Evolutionary conservation across 2,329 filamentous ascomycete species (phyloP).

Genomic region (Nothopassalora personata): DNA sequence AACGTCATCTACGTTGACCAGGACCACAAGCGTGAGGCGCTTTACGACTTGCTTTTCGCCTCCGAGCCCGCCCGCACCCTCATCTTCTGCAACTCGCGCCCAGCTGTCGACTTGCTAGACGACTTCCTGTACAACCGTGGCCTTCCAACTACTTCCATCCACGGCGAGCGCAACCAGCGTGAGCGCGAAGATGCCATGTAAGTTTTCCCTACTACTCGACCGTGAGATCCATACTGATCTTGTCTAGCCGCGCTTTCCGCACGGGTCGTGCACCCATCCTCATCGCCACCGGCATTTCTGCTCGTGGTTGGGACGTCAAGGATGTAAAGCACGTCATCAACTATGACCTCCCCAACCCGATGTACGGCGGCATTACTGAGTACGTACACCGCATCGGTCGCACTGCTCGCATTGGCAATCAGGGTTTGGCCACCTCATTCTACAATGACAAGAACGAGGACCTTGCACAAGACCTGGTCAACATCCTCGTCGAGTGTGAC

Average conservation of each 20-base stretch:
- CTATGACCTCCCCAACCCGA: slow-evolving; percentile 71
- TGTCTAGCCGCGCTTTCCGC: slow-evolving; percentile 65
- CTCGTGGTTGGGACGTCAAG: slow-evolving; percentile 81
- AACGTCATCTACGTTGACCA: slow-evolving; percentile 62
- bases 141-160: slow-evolving; percentile 81
- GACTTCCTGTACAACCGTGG: slow-evolving; percentile 75
- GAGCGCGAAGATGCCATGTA: slow-evolving; percentile 88
- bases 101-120: slow-evolving; percentile 74
- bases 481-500: slow-evolving; percentile 72
- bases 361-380: slow-evolving; percentile 84
- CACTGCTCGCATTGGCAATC: slow-evolving; percentile 87
- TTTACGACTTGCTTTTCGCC: slow-evolving; percentile 67
- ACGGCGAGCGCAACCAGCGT: slow-evolving; percentile 76
- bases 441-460: slow-evolving; percentile 73
- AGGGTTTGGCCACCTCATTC: slow-evolving; percentile 81
- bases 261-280: slow-evolving; percentile 69
- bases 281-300: slow-evolving; percentile 78
- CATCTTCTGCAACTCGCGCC: slow-evolving; percentile 82
- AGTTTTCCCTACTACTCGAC: slow-evolving; percentile 29
- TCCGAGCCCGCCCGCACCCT: slow-evolving; percentile 72
- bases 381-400: slow-evolving; percentile 94
- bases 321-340: slow-evolving; percentile 92
- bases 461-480: slow-evolving; percentile 68
- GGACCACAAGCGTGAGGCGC: slow-evolving; percentile 60
- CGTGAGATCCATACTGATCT: not conserved